Conservation (phyloP, 2,329 filamentous ascomycete species). For the Pyricularia grisea region DNA sequence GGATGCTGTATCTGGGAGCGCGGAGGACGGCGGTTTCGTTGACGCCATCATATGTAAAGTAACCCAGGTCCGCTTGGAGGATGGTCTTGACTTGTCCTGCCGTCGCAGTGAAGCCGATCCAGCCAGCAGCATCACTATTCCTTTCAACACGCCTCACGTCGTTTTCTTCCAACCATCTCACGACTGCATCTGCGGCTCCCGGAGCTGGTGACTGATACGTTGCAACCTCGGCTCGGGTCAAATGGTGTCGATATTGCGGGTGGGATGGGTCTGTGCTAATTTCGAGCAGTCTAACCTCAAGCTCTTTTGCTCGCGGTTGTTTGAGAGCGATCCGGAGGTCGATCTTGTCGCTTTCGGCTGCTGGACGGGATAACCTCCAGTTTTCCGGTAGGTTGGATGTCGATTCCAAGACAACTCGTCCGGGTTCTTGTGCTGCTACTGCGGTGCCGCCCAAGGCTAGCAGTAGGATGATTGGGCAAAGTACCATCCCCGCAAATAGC, state of each 20-base stretch:
- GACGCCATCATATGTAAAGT: slow-evolving; percentile 29
- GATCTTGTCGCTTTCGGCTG: slow-evolving; percentile 16
- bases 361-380: slow-evolving; percentile 16
- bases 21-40: slow-evolving; percentile 26
- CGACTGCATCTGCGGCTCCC: slow-evolving; percentile 24
- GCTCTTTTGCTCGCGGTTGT: slow-evolving; percentile 18
- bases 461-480: background rate
- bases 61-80: slow-evolving; percentile 28
- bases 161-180: slow-evolving; percentile 29
- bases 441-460: background rate
- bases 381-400: slow-evolving; percentile 13
- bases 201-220: slow-evolving; percentile 24
- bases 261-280: slow-evolving; percentile 12
- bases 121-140: slow-evolving; percentile 21
- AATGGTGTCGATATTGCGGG: slow-evolving; percentile 17
- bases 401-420: slow-evolving; percentile 12
- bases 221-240: slow-evolving; percentile 25
- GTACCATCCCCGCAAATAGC: background rate
- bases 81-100: slow-evolving; percentile 28
- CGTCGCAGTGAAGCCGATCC: slow-evolving; percentile 32
- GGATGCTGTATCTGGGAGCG: slow-evolving; percentile 33
- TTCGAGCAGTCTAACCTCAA: slow-evolving; percentile 17
- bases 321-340: slow-evolving; percentile 18
- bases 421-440: background rate
- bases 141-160: slow-evolving; percentile 17